Conservation (phyloP, 306 rosid species). For the Cicer arietinum region DNA sequence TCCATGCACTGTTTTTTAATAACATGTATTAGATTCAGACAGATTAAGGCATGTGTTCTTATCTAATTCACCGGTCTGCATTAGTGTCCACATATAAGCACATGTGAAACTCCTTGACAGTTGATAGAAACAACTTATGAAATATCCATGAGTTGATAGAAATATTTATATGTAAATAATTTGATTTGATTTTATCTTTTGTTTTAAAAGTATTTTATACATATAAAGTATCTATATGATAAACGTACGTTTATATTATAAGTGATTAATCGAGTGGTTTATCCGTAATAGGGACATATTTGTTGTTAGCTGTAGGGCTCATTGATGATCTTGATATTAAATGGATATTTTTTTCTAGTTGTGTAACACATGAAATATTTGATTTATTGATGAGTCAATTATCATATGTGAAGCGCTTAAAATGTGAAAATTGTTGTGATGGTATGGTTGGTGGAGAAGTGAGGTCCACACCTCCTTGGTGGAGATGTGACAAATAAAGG, state of each 20-base stretch:
- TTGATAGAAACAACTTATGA: too few relatives aligned
- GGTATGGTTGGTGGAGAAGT: slow-evolving; percentile 71
- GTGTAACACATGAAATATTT: slow-evolving; percentile 7
- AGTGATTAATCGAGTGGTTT: not conserved
- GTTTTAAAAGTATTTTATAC: not conserved
- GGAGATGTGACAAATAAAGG: slow-evolving; percentile 55
- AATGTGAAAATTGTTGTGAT: slow-evolving; percentile 34
- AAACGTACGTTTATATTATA: not conserved
- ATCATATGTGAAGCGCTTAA: slow-evolving; percentile 27
- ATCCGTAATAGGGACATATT: not conserved
- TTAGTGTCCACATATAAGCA: not conserved
- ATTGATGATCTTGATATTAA: slow-evolving; percentile 10
- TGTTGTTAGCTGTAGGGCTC: slow-evolving; percentile 5
- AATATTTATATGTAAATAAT: too few relatives aligned
- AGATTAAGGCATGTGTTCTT: slow-evolving; percentile 14
- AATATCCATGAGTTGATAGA: too few relatives aligned
- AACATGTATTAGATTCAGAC: slow-evolving; percentile 14
- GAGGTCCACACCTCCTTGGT: slow-evolving; percentile 62
- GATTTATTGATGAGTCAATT: slow-evolving; percentile 41
- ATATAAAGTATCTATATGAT: not conserved
- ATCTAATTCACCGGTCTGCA: not conserved
- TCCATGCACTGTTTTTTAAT: not conserved
- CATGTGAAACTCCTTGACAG: not conserved
- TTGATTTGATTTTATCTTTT: too few relatives aligned
- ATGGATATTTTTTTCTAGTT: slow-evolving; percentile 31